A percentile compares a stretch with the other conserved stretches of the same genome.
phyloP scores from a whole-genome alignment of 2,329 filamentous ascomycete species.

The Diaporthe citrichinensis region DNA sequence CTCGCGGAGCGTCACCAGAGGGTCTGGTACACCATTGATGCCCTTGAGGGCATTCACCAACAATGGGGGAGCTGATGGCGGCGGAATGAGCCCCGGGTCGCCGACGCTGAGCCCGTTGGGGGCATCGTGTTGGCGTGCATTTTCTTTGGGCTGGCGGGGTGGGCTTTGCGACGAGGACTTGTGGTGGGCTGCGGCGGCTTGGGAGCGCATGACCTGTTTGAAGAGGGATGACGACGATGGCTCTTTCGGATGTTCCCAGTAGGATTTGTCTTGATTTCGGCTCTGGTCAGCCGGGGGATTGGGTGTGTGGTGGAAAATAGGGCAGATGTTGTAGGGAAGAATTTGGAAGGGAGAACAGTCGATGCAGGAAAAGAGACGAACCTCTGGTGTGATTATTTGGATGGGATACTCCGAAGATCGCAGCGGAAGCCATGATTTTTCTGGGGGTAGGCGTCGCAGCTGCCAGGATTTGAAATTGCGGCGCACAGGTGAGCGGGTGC shows the following conservation, averaged over 20 bases:
- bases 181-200: slow-evolving; percentile 49
- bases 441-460: slow-evolving; percentile 17
- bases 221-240: slow-evolving; percentile 44
- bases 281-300: slow-evolving; percentile 25
- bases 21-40: slow-evolving; percentile 57
- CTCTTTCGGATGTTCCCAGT: slow-evolving; percentile 45
- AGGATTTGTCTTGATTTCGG: slow-evolving; percentile 20
- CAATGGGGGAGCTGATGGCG: slow-evolving; percentile 46
- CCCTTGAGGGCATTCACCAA: slow-evolving; percentile 53
- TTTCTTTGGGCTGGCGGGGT: slow-evolving; percentile 43
- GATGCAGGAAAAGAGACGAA: slow-evolving; percentile 31
- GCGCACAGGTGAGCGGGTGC: neutral
- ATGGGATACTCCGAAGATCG: slow-evolving; percentile 37
- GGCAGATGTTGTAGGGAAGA: slow-evolving; percentile 10
- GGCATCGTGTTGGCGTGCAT: slow-evolving; percentile 43
- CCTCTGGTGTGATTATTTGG: slow-evolving; percentile 36
- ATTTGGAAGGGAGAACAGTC: neutral
- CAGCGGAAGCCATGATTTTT: slow-evolving; percentile 39
- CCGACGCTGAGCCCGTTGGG: slow-evolving; percentile 44
- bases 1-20: slow-evolving; percentile 48
- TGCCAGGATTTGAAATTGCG: slow-evolving; percentile 26
- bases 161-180: slow-evolving; percentile 50
- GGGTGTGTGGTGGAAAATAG: neutral
- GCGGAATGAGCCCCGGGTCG: slow-evolving; percentile 41
- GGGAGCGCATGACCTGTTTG: slow-evolving; percentile 54